phyloP scores from a whole-genome alignment of 2,329 filamentous ascomycete species.

The Conoideocrella luteorostrata region DNA sequence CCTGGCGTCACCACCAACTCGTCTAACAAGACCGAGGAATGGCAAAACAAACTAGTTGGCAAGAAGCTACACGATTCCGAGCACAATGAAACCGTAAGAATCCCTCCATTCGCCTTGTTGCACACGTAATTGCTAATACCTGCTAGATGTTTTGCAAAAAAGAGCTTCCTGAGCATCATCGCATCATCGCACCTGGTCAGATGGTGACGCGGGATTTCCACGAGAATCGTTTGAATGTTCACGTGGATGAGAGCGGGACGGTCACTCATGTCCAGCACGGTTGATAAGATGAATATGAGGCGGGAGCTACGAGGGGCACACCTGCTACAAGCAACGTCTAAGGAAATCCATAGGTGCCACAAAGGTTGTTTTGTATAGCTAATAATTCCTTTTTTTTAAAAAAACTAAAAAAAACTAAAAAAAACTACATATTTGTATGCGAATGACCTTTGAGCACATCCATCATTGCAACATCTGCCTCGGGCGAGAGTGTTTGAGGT shows the following conservation, averaged over 20 bases:
- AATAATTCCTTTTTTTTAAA: constrained; percentile 23
- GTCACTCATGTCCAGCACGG: constrained; percentile 54
- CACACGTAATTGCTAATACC: constrained; percentile 1
- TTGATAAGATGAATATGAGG: constrained; percentile 26
- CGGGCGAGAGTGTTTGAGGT: too few species aligned
- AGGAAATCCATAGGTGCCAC: too few species aligned
- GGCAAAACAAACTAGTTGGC: constrained; percentile 56
- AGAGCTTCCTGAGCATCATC: constrained; percentile 50
- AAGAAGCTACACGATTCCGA: constrained; percentile 51
- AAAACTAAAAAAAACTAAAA: too few species aligned
- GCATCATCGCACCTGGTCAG: constrained; percentile 49
- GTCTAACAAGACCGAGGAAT: constrained; percentile 45
- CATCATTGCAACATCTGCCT: too few species aligned
- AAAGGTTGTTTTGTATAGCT: too few species aligned
- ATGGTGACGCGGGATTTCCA: constrained; percentile 54
- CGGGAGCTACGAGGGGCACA: not conserved
- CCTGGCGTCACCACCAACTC: constrained; percentile 47
- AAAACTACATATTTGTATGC: too few species aligned
- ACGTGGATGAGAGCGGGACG: constrained; percentile 53
- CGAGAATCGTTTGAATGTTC: constrained; percentile 50
- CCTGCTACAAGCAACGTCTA: too few species aligned
- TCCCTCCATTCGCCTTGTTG: not conserved
- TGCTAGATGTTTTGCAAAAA: constrained; percentile 53
- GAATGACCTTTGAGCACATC: too few species aligned
- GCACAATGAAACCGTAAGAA: constrained; percentile 46